A percentile compares a stretch with the other conserved stretches of the same genome.
Conservation (phyloP, 2,329 filamentous ascomycete genomes). For the Arthrinium phaeospermum region DNA sequence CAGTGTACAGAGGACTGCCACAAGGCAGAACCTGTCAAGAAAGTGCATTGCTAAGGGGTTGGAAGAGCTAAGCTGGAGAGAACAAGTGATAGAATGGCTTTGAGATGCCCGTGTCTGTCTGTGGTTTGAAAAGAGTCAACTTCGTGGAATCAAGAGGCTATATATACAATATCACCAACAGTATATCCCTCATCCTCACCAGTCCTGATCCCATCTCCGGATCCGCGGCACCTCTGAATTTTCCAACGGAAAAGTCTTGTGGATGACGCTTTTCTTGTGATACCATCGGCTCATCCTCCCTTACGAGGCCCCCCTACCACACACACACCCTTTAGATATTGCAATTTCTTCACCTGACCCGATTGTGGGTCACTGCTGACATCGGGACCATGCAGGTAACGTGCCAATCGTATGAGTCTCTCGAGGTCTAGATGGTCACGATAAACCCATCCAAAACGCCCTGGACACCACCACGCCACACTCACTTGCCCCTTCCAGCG, state of each 20-base stretch:
- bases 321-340: not conserved
- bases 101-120: not conserved
- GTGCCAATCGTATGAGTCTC: conserved; percentile 2
- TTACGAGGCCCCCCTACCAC: not conserved
- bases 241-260: not conserved
- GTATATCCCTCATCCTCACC: not conserved
- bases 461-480: not conserved
- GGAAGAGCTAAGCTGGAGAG: not conserved
- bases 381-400: conserved; percentile 8
- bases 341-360: not conserved
- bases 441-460: not conserved
- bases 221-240: not conserved
- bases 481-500: not conserved
- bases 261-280: no score
- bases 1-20: conserved; percentile 4
- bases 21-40: not conserved
- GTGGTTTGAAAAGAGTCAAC: not conserved
- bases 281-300: not conserved
- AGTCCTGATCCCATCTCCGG: not conserved
- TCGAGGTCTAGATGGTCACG: conserved; percentile 1
- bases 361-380: conserved; percentile 1
- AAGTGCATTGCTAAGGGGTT: not conserved
- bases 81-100: not conserved
- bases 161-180: not conserved
- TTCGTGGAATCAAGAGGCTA: not conserved